Percentiles rank a stretch among this genome's conserved stretches.
Conservation (phyloP, 768 basidiomycete genomes). For the Lactarius tabidus region DNA sequence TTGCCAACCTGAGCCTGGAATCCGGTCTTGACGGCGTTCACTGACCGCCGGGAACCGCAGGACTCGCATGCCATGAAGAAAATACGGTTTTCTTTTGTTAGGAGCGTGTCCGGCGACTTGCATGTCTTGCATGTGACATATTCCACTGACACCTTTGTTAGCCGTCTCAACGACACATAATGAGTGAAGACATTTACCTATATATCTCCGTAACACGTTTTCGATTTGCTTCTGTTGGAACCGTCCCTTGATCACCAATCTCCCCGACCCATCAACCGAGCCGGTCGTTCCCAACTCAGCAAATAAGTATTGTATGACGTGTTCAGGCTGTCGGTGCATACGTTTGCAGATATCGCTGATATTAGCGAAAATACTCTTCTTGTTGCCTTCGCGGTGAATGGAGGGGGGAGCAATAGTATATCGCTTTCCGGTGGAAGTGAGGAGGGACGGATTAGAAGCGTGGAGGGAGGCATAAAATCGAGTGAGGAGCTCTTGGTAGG, state of each 20-base stretch:
- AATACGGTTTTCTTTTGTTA: conserved; percentile 97
- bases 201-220: conserved; percentile 93
- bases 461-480: conserved; percentile 92
- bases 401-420: conserved; percentile 97
- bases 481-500: conserved; percentile 92
- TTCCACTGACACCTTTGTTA: conserved; percentile 56
- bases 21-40: conserved; percentile 96
- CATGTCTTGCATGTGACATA: conserved; percentile 99
- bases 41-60: conserved; percentile 85
- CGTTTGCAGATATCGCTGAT: conserved; percentile 96
- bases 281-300: conserved; percentile 98
- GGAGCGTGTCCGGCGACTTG: conserved; percentile 95
- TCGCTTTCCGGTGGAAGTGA: conserved; percentile 80
- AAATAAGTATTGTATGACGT: conserved; percentile 95
- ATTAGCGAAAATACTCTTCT: conserved; percentile 96
- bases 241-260: conserved; percentile 94
- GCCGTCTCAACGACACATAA: conserved; percentile 2
- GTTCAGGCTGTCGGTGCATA: conserved; percentile 97
- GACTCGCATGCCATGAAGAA: conserved; percentile 96
- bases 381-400: conserved; percentile 92
- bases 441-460: conserved; percentile 88
- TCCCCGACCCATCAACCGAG: conserved; percentile 85
- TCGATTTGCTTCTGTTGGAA: conserved; percentile 99
- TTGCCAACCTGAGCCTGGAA: conserved; percentile 95
- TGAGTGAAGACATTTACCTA: conserved; percentile 57